Percentiles rank a stretch among this genome's conserved stretches.
These are phyloP conservation scores for Neoarthrinium moseri DNA, from an alignment of 2,329 filamentous ascomycete genomes.

Conservation along the genomic window DNA sequence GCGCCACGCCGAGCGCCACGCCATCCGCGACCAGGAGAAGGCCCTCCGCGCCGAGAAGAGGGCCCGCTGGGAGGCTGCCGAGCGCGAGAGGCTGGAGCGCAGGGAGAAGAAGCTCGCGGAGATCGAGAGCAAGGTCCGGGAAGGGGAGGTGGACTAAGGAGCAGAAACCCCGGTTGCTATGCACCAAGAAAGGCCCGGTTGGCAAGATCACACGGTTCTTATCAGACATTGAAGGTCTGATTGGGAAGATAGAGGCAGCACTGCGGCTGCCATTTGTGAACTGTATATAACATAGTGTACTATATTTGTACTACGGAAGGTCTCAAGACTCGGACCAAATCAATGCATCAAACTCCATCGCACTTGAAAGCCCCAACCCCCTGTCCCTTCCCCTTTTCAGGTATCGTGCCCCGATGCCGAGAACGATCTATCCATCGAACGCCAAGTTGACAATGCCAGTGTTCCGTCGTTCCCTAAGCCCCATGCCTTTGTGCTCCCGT, in stretches of 20 bases:
- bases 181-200: too few relatives aligned
- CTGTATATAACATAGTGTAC: constrained; percentile 9
- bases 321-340: neutral
- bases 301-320: constrained; percentile 2
- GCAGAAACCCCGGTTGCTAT: neutral
- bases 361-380: too few relatives aligned
- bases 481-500: too few relatives aligned
- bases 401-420: neutral
- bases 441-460: too few relatives aligned
- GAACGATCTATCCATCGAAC: neutral
- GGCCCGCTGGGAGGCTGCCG: constrained; percentile 3
- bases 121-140: neutral
- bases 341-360: neutral
- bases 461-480: too few relatives aligned
- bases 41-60: constrained; percentile 7
- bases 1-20: constrained; percentile 14
- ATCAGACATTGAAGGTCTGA: too few relatives aligned
- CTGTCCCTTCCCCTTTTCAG: too few relatives aligned
- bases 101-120: constrained; percentile 4
- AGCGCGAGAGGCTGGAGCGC: neutral
- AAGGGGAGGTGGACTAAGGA: constrained; percentile 7
- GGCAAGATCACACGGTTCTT: too few relatives aligned
- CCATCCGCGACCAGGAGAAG: constrained; percentile 2
- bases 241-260: too few relatives aligned
- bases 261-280: neutral